These are phyloP conservation scores for Peltaster fructicola DNA, from an alignment of 2,329 filamentous ascomycete species.

Conservation along the genomic window DNA sequence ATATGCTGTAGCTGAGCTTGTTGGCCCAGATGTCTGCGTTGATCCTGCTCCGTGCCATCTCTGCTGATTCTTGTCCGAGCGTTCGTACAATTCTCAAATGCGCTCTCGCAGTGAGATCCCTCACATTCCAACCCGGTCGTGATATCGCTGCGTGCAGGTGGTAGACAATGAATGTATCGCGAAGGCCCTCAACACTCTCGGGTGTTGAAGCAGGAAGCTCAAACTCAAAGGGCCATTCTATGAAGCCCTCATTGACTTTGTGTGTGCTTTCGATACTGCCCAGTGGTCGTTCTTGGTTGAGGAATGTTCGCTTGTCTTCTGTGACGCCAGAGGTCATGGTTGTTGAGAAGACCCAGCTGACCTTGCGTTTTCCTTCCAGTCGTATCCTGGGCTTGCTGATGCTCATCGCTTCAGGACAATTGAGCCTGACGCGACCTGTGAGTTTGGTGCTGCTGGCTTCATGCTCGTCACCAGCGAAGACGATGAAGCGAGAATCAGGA, in stretches of 20 bases:
- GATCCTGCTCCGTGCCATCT: constrained; percentile 25
- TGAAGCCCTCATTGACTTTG: constrained; percentile 31
- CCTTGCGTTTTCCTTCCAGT: constrained; percentile 30
- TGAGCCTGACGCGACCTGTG: constrained; percentile 28
- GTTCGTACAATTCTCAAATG: constrained; percentile 33
- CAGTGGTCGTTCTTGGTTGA: constrained; percentile 26
- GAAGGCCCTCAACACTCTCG: constrained; percentile 81
- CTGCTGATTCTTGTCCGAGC: constrained; percentile 51
- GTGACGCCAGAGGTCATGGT: constrained; percentile 23
- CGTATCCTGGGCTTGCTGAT: constrained; percentile 29
- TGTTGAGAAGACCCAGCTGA: constrained; percentile 23
- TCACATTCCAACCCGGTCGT: constrained; percentile 62
- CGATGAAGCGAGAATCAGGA: constrained; percentile 30
- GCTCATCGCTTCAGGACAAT: constrained; percentile 28
- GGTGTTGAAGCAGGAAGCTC: constrained; percentile 33
- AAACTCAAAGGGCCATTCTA: constrained; percentile 34
- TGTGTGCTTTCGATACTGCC: constrained; percentile 30
- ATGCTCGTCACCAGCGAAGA: constrained; percentile 31
- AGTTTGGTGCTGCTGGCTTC: constrained; percentile 28
- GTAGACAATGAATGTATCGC: constrained; percentile 76
- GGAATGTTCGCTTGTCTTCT: constrained; percentile 29
- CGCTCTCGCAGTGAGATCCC: constrained; percentile 68
- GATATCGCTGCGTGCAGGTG: constrained; percentile 79
- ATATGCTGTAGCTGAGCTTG: constrained; percentile 90
- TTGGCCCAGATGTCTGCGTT: constrained; percentile 97